Evolutionary conservation across 768 basidiomycete species (phyloP), one percentile per base, ranked within the genome.

Genomic region (Termitomyces sp.): DNA sequence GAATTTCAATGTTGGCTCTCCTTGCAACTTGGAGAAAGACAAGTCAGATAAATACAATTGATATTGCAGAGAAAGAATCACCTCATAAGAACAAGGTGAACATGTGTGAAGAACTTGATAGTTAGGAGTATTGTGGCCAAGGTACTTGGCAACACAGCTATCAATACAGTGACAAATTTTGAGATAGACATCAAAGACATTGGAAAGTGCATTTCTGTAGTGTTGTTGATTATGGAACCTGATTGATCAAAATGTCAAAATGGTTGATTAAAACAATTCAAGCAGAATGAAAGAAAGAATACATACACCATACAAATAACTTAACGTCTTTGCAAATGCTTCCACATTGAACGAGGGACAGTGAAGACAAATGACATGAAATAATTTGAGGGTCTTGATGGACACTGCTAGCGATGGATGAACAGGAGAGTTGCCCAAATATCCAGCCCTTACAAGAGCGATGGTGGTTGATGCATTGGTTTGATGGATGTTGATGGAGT

Each of bases 101-200:
- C 77, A 79, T 0, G 68, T 60, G 53, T 77, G 66, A 34, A 62
- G 25, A 3, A 71, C 67, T 2, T 67, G 57, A 72, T 74, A 79
- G 32, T 75, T 42, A 0, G 67, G 64, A 0, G 49, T 40, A 48
- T 73, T 61, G 0, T 66, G 61, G 1, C 66, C 66, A 17, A 79
- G 65, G 4, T 58, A 63, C 8, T 10, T 21, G 4, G 60, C 25
- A n/a, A 75, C 63, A 0, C 45, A 56, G 2, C 19, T 16, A 19
- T 70, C 54, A n/a, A 75, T n/a, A n/a, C n/a, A n/a, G n/a, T n/a
- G n/a, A n/a, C n/a, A n/a, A n/a, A n/a, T n/a, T n/a, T n/a, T n/a
- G n/a, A 78, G 67, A 56, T 75, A 78, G 0, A 69, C 45, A 50
- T 78, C 73, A 52, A 72, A 76, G 5, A 73, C 61, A 25, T 69